Base-by-base conservation (phyloP, 495 filamentous ascomycete species). In the Umbilicaria muhlenbergii region DNA sequence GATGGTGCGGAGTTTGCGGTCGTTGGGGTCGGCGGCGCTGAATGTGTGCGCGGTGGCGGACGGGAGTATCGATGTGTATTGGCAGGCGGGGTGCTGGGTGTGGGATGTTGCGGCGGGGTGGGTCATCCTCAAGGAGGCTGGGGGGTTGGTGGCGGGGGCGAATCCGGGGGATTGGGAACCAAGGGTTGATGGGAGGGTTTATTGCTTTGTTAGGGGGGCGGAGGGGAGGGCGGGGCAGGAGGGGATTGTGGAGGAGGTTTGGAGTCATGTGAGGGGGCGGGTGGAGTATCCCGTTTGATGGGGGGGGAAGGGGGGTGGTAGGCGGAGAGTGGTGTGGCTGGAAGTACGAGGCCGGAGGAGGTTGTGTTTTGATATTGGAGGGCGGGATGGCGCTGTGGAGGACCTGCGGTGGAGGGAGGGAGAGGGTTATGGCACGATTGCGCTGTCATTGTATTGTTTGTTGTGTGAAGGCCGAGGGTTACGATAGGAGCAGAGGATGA, bases 51-150 rank as follows among this genome's bases (percentile, higher is more conserved):
- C 67, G 16, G 77, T 85, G 34, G 86, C 86, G 16, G 69, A 73
- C 1, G 86, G 86, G 1, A 71, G 74, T 49, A 49, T 87, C 24
- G 86, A 94, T 62, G 34, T 78, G 31, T 93, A 89, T 52, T 94
- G 86, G 86, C 86, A 94, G 55, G 83, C 81, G 11, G 86, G 86
- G 12, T 86, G 81, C 56, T 93, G 83, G 79, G 83, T 80, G 21
- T 92, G 86, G 86, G 86, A 94, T 63, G 86, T 92, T n/a, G 80
- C 78, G 53, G 86, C 86, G 13, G 86, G 75, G 0, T 92, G 86
- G 86, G 76, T 85, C 34, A 84, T 94, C 47, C 59, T 94, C 15
- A 66, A 63, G 14, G 86, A 94, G 60, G 83, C 85, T 0, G 86
- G 86, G 0, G 86, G 86, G 1, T 67, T 80, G 19, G 75, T 91